A percentile compares a stretch with the other conserved stretches of the same genome.
These are phyloP conservation scores for Pythium periplocum DNA, from an alignment of 352 stramenopile species.

Conservation along the genomic window DNA sequence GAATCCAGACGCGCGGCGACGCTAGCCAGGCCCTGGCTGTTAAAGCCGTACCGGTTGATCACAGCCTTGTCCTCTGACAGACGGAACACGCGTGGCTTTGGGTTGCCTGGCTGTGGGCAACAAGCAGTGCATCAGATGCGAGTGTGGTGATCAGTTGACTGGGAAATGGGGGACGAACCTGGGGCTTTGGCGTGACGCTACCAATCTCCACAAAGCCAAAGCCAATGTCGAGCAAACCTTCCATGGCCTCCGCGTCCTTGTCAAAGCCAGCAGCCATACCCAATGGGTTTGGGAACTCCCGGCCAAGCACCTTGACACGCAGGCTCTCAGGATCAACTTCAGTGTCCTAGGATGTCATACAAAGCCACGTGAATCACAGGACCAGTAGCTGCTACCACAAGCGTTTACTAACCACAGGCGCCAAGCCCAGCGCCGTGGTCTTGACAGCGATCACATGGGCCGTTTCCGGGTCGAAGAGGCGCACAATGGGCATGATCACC, in stretches of 20 bases:
- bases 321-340: conserved; percentile 48
- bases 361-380: no score
- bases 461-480: conserved; percentile 80
- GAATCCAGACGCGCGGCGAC: conserved; percentile 66
- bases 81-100: conserved; percentile 95
- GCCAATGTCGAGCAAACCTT: conserved; percentile 83
- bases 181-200: conserved; percentile 91
- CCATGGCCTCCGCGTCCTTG: conserved; percentile 94
- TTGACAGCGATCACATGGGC: conserved; percentile 84
- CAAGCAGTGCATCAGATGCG: neutral
- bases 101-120: conserved; percentile 81
- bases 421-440: conserved; percentile 62
- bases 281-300: conserved; percentile 89
- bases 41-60: conserved; percentile 99
- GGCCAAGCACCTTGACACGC: conserved; percentile 44
- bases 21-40: conserved; percentile 87
- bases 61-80: conserved; percentile 91
- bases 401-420: conserved; percentile 35
- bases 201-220: conserved; percentile 30
- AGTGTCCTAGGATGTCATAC: conserved; percentile 22
- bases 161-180: conserved; percentile 25
- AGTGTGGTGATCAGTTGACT: neutral
- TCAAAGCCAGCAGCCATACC: conserved; percentile 97
- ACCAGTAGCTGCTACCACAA: no score
- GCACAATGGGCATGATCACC: conserved; percentile 73